Evolutionary conservation across 1,284 basidiomycete species (phyloP).

Genomic region (Pseudozyma hubeiensis): DNA sequence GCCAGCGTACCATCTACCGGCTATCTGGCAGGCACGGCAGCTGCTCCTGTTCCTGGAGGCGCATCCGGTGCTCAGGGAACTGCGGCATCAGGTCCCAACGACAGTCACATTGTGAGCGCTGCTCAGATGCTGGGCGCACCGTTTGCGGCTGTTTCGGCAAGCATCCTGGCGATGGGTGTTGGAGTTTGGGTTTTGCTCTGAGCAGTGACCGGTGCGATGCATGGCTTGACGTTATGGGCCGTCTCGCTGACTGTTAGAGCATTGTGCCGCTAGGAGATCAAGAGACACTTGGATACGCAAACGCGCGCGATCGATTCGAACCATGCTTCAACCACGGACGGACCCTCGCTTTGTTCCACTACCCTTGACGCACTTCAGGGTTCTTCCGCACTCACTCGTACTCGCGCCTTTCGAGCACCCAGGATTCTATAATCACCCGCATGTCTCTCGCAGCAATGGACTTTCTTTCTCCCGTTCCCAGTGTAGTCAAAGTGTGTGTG

Average conservation of each 20-base stretch:
- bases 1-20: conserved; percentile 38
- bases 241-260: no score
- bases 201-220: background rate
- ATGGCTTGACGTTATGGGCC: background rate
- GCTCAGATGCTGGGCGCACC: conserved; percentile 21
- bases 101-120: conserved; percentile 39
- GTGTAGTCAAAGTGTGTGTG: background rate
- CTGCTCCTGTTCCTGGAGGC: conserved; percentile 36
- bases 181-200: conserved; percentile 35
- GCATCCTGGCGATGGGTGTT: conserved; percentile 29
- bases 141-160: conserved; percentile 17
- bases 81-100: conserved; percentile 33
- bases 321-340: no score
- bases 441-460: background rate
- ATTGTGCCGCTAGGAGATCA: no score
- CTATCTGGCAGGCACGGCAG: conserved; percentile 42
- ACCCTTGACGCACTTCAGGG: no score
- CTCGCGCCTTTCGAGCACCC: no score
- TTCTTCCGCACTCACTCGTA: no score
- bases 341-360: no score
- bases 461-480: background rate
- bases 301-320: no score
- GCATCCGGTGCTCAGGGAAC: conserved; percentile 22
- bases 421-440: no score
- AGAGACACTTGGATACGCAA: no score